Evolutionary conservation across 768 basidiomycete genomes (phyloP), one percentile per base, ranked within the genome.

Genomic region (Amanita rimosa): DNA sequence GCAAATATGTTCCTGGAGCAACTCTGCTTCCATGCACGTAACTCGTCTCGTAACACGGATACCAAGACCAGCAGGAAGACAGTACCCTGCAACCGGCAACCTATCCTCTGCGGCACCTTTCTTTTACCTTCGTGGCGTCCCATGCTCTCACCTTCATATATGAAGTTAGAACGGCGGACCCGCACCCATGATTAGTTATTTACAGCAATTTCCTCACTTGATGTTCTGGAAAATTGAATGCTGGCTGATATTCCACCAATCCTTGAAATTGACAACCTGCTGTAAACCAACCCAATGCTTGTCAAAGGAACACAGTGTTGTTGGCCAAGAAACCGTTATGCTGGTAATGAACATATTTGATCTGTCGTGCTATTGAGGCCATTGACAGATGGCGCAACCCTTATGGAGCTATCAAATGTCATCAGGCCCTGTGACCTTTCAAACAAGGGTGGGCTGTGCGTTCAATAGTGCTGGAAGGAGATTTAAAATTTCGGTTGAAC

Each of bases 351-450:
- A 38, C 19, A 3, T 10, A 38, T 16, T 16, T 37, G 31, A 37
- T 26, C 16, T 22, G 37, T 36, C 24, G 26, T 46, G 33, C 35
- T 36, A 13, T 37, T 31, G 13, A 27, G 26, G 22, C 24, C 9
- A 24, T 35, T 46, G 44, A 33, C 40, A 34, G 48, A 42, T 49
- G 48, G 19, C 33, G n/a, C 17, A 34, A 21, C 7, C 6, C 17
- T 40, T 49, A 40, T 35, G 46, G 46, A 33, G 40, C 39, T 41
- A 49, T 33, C 40, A 49, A 8, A n/a, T 22, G 24, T 39, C 38
- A 49, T 42, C 38, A 21, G 27, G 22, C 11, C 48, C 40, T 49
- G 40, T 49, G 48, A 49, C 16, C 47, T 21, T 16, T 19, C 29
- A 26, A 36, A 48, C 16, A 16, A 19, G 36, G 31, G 29, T 17